phyloP scores from a whole-genome alignment of 192 early-diverging fungal species.

The Martensiomyces pterosporus region DNA sequence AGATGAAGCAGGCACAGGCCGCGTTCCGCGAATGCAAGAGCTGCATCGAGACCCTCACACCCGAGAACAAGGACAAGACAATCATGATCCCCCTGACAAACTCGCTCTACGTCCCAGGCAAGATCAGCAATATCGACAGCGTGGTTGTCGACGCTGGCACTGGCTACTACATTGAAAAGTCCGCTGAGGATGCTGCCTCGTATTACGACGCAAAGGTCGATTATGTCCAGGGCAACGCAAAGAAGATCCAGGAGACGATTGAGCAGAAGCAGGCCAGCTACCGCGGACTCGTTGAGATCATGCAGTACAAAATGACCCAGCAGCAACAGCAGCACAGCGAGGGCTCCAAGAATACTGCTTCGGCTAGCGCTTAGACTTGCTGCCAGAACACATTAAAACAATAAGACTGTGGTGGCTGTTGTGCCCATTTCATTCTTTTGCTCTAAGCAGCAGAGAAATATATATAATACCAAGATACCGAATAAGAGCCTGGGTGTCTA shows the following conservation, averaged over 20 bases:
- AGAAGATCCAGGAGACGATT: constrained; percentile 77
- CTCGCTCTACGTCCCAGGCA: constrained; percentile 89
- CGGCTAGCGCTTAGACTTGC: too few relatives aligned
- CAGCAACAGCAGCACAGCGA: constrained; percentile 20
- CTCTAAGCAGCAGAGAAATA: too few relatives aligned
- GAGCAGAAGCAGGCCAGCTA: constrained; percentile 72
- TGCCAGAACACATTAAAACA: too few relatives aligned
- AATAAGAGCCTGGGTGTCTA: constrained; percentile 6
- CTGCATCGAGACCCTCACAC: constrained; percentile 60
- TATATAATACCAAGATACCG: too few relatives aligned
- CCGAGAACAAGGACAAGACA: constrained; percentile 47
- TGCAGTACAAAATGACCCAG: constrained; percentile 48
- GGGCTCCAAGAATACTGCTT: constrained; percentile 11
- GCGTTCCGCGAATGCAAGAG: constrained; percentile 82
- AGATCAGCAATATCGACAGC: constrained; percentile 71
- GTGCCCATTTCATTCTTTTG: too few relatives aligned
- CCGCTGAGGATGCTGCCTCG: constrained; percentile 69
- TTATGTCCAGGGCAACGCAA: constrained; percentile 76
- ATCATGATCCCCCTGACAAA: constrained; percentile 47
- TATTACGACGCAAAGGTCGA: constrained; percentile 84
- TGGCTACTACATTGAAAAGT: constrained; percentile 94
- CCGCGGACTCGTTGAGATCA: constrained; percentile 40
- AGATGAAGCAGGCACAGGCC: constrained; percentile 82
- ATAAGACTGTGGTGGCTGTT: too few relatives aligned
- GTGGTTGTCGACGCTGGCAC: constrained; percentile 96